phyloP scores from a whole-genome alignment of 2,329 filamentous ascomycete species.

The Aspergillus sp. region DNA sequence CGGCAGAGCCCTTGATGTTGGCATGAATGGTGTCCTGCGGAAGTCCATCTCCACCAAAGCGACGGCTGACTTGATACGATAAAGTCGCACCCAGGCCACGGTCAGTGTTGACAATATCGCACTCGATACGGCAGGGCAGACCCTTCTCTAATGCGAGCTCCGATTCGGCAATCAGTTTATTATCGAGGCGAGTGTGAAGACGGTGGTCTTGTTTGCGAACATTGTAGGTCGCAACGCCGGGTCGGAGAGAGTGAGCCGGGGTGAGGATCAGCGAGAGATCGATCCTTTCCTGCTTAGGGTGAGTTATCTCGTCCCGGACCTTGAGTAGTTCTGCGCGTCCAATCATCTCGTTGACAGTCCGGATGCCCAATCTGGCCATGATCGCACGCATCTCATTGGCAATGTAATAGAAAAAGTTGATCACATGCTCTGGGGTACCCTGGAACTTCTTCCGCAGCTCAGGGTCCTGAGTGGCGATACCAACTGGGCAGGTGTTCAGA shows the following conservation, averaged over 20 bases:
- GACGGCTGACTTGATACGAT: conserved; percentile 91
- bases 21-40: conserved; percentile 91
- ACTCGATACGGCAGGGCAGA: conserved; percentile 85
- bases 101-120: conserved; percentile 93
- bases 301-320: conserved; percentile 81
- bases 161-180: conserved; percentile 93
- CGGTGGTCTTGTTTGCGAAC: conserved; percentile 96
- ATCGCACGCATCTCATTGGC: conserved; percentile 93
- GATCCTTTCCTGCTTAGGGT: conserved; percentile 84
- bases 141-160: conserved; percentile 93
- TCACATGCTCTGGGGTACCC: conserved; percentile 89
- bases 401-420: conserved; percentile 98
- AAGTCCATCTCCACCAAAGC: conserved; percentile 80
- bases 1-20: conserved; percentile 93
- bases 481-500: conserved; percentile 77
- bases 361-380: conserved; percentile 92
- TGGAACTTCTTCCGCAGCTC: conserved; percentile 88
- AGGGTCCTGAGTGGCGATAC: conserved; percentile 94
- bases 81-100: conserved; percentile 88
- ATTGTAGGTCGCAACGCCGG: conserved; percentile 93
- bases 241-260: conserved; percentile 89
- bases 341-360: conserved; percentile 96
- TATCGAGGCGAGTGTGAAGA: conserved; percentile 86
- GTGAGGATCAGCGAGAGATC: conserved; percentile 89
- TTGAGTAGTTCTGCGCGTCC: conserved; percentile 80